Conservation (phyloP, 2,329 filamentous ascomycete genomes). For the Ophiostoma perfectum region DNA sequence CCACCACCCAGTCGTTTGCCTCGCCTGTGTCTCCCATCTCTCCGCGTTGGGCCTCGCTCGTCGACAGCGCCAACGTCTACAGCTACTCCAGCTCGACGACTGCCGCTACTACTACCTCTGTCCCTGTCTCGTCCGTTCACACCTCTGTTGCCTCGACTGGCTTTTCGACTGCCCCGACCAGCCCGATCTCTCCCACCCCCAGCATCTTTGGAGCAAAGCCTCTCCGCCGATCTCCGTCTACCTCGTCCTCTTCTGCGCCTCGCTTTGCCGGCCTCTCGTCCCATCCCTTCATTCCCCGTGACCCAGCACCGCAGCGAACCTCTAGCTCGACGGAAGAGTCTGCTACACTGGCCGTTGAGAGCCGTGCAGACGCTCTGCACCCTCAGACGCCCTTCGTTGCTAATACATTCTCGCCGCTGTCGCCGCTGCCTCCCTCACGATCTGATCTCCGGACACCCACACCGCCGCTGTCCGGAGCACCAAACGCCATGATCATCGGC, state of each 20-base stretch:
- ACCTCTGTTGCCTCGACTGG: conserved; percentile 21
- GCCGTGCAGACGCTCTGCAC: conserved; percentile 17
- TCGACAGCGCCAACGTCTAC: conserved; percentile 29
- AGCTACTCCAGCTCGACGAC: conserved; percentile 27
- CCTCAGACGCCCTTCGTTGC: conserved; percentile 23
- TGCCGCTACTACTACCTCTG: conserved; percentile 14
- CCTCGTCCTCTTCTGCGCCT: conserved; percentile 29
- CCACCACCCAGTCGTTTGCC: conserved; percentile 23
- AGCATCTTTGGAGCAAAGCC: conserved; percentile 21
- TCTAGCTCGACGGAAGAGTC: conserved; percentile 22
- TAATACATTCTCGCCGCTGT: background rate
- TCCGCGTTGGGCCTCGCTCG: conserved; percentile 45
- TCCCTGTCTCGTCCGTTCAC: conserved; percentile 16
- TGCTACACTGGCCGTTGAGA: background rate
- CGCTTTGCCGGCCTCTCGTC: conserved; percentile 33
- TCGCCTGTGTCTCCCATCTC: conserved; percentile 36
- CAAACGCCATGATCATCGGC: conserved; percentile 39
- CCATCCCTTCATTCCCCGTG: conserved; percentile 28
- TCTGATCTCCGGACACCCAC: conserved; percentile 15
- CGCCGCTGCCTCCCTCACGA: background rate
- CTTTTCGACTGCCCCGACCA: conserved; percentile 25
- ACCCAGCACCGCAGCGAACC: conserved; percentile 16
- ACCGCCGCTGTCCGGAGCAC: conserved; percentile 20
- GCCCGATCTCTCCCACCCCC: conserved; percentile 19
- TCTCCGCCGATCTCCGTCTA: conserved; percentile 24